A percentile compares a stretch with the other conserved stretches of the same genome.
phyloP scores from a whole-genome alignment of 805 yeast genomes.

The Candida endomychidarum region DNA sequence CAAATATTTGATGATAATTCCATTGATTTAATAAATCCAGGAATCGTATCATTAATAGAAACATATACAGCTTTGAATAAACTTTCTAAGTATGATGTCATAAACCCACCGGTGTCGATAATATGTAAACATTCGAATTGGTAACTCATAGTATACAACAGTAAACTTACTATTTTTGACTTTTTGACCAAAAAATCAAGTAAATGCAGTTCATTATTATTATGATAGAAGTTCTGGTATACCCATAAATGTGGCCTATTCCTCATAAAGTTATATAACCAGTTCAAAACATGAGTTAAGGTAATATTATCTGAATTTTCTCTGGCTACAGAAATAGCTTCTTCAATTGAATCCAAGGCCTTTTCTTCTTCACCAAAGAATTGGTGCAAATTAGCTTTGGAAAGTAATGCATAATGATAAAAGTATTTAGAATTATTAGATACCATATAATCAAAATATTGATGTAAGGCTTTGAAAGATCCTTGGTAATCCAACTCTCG shows the following conservation, averaged over 20 bases:
- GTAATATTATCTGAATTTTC: slow-evolving; percentile 78
- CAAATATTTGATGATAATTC: slow-evolving; percentile 48
- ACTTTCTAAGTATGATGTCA: slow-evolving; percentile 51
- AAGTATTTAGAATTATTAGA: slow-evolving; percentile 60
- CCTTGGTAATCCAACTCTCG: slow-evolving; percentile 61
- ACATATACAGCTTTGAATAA: slow-evolving; percentile 56
- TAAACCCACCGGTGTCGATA: slow-evolving; percentile 51
- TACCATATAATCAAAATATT: slow-evolving; percentile 74
- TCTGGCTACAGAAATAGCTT: slow-evolving; percentile 84
- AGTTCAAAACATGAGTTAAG: slow-evolving; percentile 66
- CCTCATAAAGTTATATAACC: slow-evolving; percentile 71
- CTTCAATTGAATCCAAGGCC: slow-evolving; percentile 78
- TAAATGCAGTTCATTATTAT: slow-evolving; percentile 59
- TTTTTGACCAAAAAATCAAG: slow-evolving; percentile 58
- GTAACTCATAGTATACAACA: slow-evolving; percentile 59
- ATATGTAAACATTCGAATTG: slow-evolving; percentile 61
- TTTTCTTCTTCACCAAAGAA: slow-evolving; percentile 64
- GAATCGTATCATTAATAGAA: slow-evolving; percentile 47
- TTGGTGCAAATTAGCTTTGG: slow-evolving; percentile 70
- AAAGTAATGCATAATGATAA: slow-evolving; percentile 75
- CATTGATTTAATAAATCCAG: slow-evolving; percentile 46
- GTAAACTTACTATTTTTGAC: slow-evolving; percentile 49
- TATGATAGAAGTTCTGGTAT: slow-evolving; percentile 45
- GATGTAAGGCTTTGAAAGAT: slow-evolving; percentile 50
- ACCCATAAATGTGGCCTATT: slow-evolving; percentile 59